A percentile compares a stretch with the other conserved stretches of the same genome.
These are phyloP conservation scores for Chenopodium quinoa DNA, from an alignment of 148 eudicot species.

Conservation along the genomic window DNA sequence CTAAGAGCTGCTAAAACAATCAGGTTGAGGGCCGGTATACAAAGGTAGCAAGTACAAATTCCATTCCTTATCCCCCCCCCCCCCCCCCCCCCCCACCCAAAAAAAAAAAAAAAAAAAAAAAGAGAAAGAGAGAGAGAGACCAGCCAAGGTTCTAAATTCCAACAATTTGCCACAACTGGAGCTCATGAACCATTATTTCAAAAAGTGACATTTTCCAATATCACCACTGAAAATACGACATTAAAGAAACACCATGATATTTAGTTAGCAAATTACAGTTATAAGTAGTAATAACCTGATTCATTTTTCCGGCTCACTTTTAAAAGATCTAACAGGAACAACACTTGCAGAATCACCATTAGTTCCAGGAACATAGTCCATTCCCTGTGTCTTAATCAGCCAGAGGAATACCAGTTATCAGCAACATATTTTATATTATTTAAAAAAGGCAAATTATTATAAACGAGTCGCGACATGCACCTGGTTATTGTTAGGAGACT, in stretches of 20 bases:
- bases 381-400: conserved; percentile 47
- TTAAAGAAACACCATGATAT: background rate
- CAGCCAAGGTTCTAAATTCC: too few species aligned
- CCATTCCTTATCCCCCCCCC: too few species aligned
- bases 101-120: too few species aligned
- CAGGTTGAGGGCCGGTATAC: too few species aligned
- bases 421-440: background rate
- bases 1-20: too few species aligned
- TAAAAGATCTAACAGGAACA: conserved; percentile 57
- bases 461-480: background rate
- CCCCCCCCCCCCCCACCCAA: too few species aligned
- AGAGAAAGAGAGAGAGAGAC: too few species aligned
- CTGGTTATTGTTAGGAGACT: conserved; percentile 45
- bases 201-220: too few species aligned
- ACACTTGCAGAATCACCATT: conserved; percentile 49
- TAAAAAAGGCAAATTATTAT: background rate
- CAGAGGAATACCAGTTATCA: conserved; percentile 5
- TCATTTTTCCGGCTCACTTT: conserved; percentile 57
- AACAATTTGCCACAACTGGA: too few species aligned
- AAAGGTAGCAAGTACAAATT: too few species aligned
- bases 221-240: too few species aligned
- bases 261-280: background rate
- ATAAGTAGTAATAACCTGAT: conserved; percentile 34
- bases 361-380: conserved; percentile 37
- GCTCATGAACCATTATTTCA: too few species aligned